These are phyloP conservation scores for Trametes villosa DNA, from an alignment of 768 basidiomycete species.

Conservation along the genomic window DNA sequence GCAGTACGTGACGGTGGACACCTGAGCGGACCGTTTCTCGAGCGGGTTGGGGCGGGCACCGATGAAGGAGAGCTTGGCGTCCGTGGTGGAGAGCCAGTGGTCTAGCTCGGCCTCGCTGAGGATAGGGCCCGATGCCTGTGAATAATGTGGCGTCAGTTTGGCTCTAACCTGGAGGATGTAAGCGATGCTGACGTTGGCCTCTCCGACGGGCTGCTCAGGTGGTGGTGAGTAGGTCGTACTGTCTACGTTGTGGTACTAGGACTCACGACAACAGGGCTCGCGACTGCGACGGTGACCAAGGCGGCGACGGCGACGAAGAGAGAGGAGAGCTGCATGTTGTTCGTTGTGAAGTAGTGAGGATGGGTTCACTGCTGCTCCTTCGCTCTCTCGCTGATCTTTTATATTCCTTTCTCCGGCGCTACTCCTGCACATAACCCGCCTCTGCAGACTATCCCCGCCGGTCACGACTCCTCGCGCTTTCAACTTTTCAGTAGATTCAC, in stretches of 20 bases:
- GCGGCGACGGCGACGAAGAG: slow-evolving; percentile 5
- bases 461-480: no score
- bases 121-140: neutral
- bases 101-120: slow-evolving; percentile 12
- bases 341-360: no score
- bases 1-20: slow-evolving; percentile 38
- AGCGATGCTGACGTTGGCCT: no score
- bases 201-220: neutral
- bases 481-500: no score
- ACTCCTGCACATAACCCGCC: no score
- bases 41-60: slow-evolving; percentile 27
- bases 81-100: slow-evolving; percentile 23
- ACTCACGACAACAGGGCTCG: neutral
- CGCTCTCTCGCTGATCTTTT: no score
- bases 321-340: slow-evolving; percentile 2
- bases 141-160: neutral
- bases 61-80: slow-evolving; percentile 29
- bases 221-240: neutral
- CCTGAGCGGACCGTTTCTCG: slow-evolving; percentile 23
- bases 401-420: no score
- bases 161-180: no score
- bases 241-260: neutral
- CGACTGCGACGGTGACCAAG: neutral
- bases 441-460: no score
- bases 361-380: no score